Percentiles rank a stretch among this genome's conserved stretches.
phyloP scores from a whole-genome alignment of 768 basidiomycete species.

The Rhodosporidiobolus odoratus region DNA sequence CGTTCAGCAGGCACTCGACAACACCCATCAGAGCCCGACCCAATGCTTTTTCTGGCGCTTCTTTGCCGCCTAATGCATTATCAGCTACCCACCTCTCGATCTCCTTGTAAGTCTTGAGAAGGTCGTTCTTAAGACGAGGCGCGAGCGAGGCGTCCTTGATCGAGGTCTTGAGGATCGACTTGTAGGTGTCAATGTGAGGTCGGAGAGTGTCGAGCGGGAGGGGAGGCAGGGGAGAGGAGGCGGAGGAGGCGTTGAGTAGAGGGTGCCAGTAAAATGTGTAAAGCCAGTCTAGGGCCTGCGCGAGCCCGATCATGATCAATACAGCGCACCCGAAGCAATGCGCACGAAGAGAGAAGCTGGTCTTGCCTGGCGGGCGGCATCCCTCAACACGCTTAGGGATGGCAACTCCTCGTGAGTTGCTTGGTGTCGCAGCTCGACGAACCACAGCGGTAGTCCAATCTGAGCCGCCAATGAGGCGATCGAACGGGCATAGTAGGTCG shows the following conservation, averaged over 20 bases:
- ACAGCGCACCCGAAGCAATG: conserved; percentile 26
- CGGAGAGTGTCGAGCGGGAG: conserved; percentile 51
- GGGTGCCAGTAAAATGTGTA: conserved; percentile 78
- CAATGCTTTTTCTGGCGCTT: conserved; percentile 58
- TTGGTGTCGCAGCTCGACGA: conserved; percentile 89
- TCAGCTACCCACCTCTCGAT: conserved; percentile 66
- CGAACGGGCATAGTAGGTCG: conserved; percentile 79
- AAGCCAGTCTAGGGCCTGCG: conserved; percentile 75
- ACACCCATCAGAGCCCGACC: conserved; percentile 64
- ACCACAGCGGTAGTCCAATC: conserved; percentile 75
- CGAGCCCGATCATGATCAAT: not conserved
- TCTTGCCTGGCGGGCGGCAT: conserved; percentile 66
- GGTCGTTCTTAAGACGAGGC: conserved; percentile 53
- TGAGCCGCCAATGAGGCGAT: conserved; percentile 82
- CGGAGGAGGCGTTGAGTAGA: conserved; percentile 48
- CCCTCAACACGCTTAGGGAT: conserved; percentile 64
- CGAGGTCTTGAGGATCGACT: conserved; percentile 59
- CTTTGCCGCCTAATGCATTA: conserved; percentile 53
- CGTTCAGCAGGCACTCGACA: conserved; percentile 60
- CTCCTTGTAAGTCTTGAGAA: conserved; percentile 56
- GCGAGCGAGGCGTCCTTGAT: conserved; percentile 63
- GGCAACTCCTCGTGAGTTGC: conserved; percentile 95
- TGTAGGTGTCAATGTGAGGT: conserved; percentile 70
- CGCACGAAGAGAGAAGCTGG: not conserved
- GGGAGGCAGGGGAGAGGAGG: conserved; percentile 53